Conservation (phyloP, 1,139 yeast species). For the Suhomyces coccinellae region DNA sequence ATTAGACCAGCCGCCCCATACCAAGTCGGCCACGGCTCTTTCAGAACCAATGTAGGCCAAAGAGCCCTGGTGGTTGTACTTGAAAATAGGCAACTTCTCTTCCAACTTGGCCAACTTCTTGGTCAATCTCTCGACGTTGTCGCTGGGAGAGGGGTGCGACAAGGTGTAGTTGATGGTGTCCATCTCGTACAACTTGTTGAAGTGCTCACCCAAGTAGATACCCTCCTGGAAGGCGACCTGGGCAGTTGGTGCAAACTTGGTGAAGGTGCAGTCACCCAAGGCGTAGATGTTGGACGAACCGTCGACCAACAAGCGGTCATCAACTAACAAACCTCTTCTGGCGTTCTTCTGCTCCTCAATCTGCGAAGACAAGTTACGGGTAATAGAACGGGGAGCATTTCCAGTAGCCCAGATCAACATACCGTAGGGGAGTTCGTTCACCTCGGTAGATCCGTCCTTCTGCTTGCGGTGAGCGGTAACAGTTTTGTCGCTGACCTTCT, state of each 20-base stretch:
- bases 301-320: constrained; percentile 77
- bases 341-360: constrained; percentile 84
- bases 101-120: constrained; percentile 43
- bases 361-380: constrained; percentile 63
- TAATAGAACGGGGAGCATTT: constrained; percentile 82
- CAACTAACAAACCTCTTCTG: constrained; percentile 84
- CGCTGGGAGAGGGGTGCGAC: constrained; percentile 27
- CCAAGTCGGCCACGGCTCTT: constrained; percentile 89
- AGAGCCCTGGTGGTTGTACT: constrained; percentile 70
- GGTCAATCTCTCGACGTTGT: constrained; percentile 40
- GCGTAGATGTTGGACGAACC: constrained; percentile 87
- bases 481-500: constrained; percentile 68
- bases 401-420: constrained; percentile 97
- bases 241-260: constrained; percentile 93
- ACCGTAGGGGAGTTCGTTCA: constrained; percentile 80
- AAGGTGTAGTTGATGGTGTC: constrained; percentile 55
- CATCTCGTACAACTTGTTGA: constrained; percentile 67
- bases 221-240: constrained; percentile 98
- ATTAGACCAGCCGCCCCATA: constrained; percentile 84
- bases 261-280: constrained; percentile 90
- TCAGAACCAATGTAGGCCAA: constrained; percentile 86
- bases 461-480: constrained; percentile 73
- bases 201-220: constrained; percentile 69
- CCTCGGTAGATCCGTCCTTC: constrained; percentile 57
- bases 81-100: constrained; percentile 56